phyloP scores from a whole-genome alignment of 257 asterid species.

The Solanum gandarillasii region DNA sequence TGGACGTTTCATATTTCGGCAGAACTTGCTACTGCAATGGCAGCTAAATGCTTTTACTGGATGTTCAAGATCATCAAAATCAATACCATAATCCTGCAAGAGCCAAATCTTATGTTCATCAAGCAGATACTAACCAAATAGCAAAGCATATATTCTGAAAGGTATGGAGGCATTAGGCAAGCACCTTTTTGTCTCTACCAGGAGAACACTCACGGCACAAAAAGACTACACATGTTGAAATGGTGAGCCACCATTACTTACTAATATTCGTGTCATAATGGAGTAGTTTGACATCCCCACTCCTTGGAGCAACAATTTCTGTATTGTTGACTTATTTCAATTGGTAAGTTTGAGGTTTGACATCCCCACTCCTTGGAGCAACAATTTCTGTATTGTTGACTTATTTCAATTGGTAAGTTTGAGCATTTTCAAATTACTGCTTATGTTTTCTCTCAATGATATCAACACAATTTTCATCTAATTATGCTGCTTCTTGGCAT shows the following conservation, averaged over 20 bases:
- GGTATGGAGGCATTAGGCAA: neutral
- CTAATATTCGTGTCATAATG: neutral
- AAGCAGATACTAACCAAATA: conserved; percentile 2
- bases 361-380: neutral
- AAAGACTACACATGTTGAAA: neutral
- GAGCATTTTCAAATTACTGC: neutral
- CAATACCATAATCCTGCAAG: conserved; percentile 88
- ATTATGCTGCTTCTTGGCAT: neutral
- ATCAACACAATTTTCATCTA: neutral
- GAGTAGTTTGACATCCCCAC: neutral
- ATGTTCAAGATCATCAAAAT: conserved; percentile 79
- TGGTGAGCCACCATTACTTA: neutral
- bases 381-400: neutral
- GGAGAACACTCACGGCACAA: neutral
- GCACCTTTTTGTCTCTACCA: neutral
- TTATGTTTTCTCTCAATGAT: neutral
- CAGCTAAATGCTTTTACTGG: conserved; percentile 74
- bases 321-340: neutral
- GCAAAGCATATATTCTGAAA: neutral
- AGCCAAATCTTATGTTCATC: neutral
- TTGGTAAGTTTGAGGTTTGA: neutral
- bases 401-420: neutral
- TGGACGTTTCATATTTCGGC: conserved; percentile 69
- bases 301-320: neutral
- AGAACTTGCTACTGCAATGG: conserved; percentile 73